Conservation (phyloP, 805 yeast genomes). For the Candida silvatica region DNA sequence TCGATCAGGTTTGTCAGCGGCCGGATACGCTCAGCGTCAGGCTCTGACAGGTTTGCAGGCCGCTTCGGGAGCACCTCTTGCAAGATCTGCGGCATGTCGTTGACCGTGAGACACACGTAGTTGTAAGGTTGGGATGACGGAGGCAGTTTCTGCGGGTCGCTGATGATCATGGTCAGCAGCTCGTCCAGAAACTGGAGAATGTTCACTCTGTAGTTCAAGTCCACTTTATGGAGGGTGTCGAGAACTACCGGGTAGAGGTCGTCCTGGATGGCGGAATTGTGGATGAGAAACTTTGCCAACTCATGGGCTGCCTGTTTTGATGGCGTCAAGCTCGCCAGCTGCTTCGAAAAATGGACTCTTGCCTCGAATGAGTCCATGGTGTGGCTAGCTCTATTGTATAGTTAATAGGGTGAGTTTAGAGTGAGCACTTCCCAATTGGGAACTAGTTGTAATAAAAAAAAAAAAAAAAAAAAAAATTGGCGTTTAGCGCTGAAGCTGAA, state of each 20-base stretch:
- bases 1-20: constrained; percentile 22
- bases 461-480: background rate
- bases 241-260: constrained; percentile 61
- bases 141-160: constrained; percentile 6
- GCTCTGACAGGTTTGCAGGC: constrained; percentile 4
- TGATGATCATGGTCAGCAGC: constrained; percentile 29
- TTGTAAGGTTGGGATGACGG: constrained; percentile 6
- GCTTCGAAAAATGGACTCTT: constrained; percentile 62
- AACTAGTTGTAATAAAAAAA: background rate
- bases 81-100: constrained; percentile 27
- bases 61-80: constrained; percentile 28
- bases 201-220: constrained; percentile 56
- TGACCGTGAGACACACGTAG: constrained; percentile 14
- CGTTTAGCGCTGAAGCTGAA: too few relatives aligned
- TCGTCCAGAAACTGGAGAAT: constrained; percentile 64
- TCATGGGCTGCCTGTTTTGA: constrained; percentile 41
- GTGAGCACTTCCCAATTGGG: background rate
- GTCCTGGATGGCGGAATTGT: constrained; percentile 51
- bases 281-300: constrained; percentile 48
- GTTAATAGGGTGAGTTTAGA: too few relatives aligned
- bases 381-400: background rate
- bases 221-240: constrained; percentile 45
- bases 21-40: constrained; percentile 9
- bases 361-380: constrained; percentile 87
- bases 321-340: constrained; percentile 58